Conservation (phyloP, 225 moss, liverwort and hornwort genomes). For the Marchantia paleacea region DNA sequence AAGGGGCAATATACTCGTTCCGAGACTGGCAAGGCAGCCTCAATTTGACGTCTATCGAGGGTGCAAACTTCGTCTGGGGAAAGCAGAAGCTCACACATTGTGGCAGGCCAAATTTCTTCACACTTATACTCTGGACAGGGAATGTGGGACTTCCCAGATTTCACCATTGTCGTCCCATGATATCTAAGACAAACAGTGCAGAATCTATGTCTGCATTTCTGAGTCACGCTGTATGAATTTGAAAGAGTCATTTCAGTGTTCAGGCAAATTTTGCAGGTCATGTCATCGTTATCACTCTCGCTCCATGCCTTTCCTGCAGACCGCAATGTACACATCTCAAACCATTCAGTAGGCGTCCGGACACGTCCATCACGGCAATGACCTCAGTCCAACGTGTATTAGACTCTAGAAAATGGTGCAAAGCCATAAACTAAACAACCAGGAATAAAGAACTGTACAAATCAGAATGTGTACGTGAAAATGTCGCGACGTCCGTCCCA, state of each 20-base stretch:
- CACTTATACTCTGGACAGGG: conserved; percentile 24
- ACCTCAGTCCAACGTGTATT: no score
- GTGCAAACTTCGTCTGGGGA: neutral
- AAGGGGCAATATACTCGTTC: conserved; percentile 36
- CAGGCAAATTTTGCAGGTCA: conserved; percentile 1
- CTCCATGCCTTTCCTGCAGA: no score
- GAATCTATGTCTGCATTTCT: conserved; percentile 31
- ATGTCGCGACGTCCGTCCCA: no score
- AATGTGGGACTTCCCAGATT: conserved; percentile 19
- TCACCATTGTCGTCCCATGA: conserved; percentile 21
- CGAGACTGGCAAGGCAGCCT: conserved; percentile 20
- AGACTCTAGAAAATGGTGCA: no score
- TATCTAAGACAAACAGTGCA: conserved; percentile 29
- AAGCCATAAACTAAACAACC: no score
- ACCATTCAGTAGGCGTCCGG: no score
- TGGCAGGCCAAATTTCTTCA: conserved; percentile 6
- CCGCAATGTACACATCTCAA: no score
- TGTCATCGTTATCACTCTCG: no score
- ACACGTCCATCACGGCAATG: no score
- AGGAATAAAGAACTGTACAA: no score
- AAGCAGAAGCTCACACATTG: conserved; percentile 16
- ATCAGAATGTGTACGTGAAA: no score
- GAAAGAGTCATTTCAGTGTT: neutral
- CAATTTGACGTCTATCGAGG: conserved; percentile 22
- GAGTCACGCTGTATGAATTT: conserved; percentile 14